A percentile compares a stretch with the other conserved stretches of the same genome.
Evolutionary conservation across 176 grass and related monocot species (phyloP).

Genomic region (Carex scoparia): DNA sequence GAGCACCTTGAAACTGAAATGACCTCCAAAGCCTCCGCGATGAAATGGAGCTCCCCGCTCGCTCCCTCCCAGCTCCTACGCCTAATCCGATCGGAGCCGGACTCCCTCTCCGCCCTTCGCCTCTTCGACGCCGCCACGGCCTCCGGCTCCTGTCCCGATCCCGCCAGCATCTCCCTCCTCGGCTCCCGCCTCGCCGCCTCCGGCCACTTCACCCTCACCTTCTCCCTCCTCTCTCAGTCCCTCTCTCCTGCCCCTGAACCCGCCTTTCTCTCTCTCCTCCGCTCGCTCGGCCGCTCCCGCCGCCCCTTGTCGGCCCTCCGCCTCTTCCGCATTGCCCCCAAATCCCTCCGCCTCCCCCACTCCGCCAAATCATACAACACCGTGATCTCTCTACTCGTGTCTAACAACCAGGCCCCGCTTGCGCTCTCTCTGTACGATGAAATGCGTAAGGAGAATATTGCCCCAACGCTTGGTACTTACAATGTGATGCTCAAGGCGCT

Average conservation of each 20-base stretch:
- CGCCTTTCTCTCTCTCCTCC: slow-evolving; percentile 64
- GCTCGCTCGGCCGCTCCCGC: slow-evolving; percentile 47
- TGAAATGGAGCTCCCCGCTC: slow-evolving; percentile 56
- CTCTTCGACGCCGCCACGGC: slow-evolving; percentile 70
- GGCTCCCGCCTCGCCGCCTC: slow-evolving; percentile 65
- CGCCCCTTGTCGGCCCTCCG: slow-evolving; percentile 63
- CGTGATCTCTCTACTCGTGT: slow-evolving; percentile 53
- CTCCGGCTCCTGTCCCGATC: slow-evolving; percentile 21
- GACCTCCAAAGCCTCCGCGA: slow-evolving; percentile 20
- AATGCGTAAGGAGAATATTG: slow-evolving; percentile 62
- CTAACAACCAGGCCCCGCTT: slow-evolving; percentile 47
- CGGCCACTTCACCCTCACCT: slow-evolving; percentile 49
- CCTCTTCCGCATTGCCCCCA: slow-evolving; percentile 59
- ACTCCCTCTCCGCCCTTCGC: slow-evolving; percentile 52
- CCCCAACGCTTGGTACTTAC: slow-evolving; percentile 55
- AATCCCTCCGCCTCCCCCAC: slow-evolving; percentile 42
- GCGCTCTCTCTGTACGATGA: slow-evolving; percentile 51
- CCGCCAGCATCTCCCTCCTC: slow-evolving; percentile 52
- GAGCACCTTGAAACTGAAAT: not conserved
- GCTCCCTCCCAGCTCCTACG: slow-evolving; percentile 51
- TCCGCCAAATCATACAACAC: slow-evolving; percentile 68
- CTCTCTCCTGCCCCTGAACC: slow-evolving; percentile 38
- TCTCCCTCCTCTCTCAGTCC: slow-evolving; percentile 51
- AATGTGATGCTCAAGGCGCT: slow-evolving; percentile 85
- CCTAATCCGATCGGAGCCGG: slow-evolving; percentile 45